Evolutionary conservation across 2,329 filamentous ascomycete genomes (phyloP), one percentile per base, ranked within the genome.

Genomic region (Diaporthe capsici): DNA sequence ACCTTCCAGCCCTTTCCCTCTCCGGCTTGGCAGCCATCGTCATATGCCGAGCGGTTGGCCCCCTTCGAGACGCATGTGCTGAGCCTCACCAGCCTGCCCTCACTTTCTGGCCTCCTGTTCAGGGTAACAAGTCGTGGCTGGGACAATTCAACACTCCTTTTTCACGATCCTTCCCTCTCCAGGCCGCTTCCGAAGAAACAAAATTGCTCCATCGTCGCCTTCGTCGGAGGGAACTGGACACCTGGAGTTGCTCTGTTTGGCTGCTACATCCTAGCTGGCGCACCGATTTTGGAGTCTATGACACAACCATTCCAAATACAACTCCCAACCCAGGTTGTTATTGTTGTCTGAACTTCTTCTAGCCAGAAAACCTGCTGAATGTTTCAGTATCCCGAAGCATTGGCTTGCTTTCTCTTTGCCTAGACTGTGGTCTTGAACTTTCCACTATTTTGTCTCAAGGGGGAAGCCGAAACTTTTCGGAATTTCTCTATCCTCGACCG

Each of bases 261-360:
- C 68, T 58, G 68, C 42, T 65, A 65, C 68, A 72, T 75, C 68
- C 73, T 44, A 71, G 73, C 60, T 72, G 68, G 58, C 39, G 68
- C 71, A 58, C 47, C 58, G 31, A 44, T 37, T 60, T 63, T 51
- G 47, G 39, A 75, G 73, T 75, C 73, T 72, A 75, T 75, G 73
- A 75, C 73, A 75, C 73, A 63, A 72, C 25, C 57, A 75, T 67
- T 75, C 47, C 47, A 49, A 75, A 55, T 44, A 28, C 61, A 68
- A 53, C 65, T 37, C 28, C 22, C 13, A 53, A 53, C 65, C 47
- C 47, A 39, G 47, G 22, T 10, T 10, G 22, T 20, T 10, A 15
- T 20, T 37, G 47, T 53, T 72, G 34, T 72, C 25, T 42, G 57
- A 55, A 34, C 37, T 28, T 44, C 44, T 34, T 42, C 39, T 49